Base-by-base conservation (phyloP, 768 basidiomycete species). In the Mrakia hoshinonis region DNA sequence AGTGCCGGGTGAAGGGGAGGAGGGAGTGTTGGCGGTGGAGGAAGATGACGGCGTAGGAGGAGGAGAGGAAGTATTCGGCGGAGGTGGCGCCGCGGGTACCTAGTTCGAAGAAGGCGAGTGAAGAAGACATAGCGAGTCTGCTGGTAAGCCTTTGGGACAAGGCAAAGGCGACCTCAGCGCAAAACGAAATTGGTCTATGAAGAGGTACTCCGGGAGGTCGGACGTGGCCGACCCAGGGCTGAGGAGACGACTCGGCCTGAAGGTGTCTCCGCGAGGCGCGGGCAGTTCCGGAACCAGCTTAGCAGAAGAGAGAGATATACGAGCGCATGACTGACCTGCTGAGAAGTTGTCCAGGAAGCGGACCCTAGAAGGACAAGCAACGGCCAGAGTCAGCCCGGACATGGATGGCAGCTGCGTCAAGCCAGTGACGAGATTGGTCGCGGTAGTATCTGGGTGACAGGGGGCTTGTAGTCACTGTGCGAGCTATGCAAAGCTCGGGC, bases 311-410 rank as follows among this genome's bases (percentile, higher is more conserved):
- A 46, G 13, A 62, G 22, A 7, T 10, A 66, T 11, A 2, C 43
- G 15, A 6, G 6, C 15, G 6, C 43, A 43, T 1, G 43, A 77
- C 87, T 73, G 60, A 90, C 92, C 92, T 72, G 96, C 95, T 80
- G 93, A 96, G 81, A 98, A 98, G 82, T 99, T 98, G 79, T 98
- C 95, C 36, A 99, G 84, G 79, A 97, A 99, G 64, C 96, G 91
- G 60, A 99, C 96, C 76, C 95, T 99, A 77, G 13, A 34, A 39
- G 4, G 55, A 18, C n/a, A 74, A 70, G 73, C 54, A 49, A 34
- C 47, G 78, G 77, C 51, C 74, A 73, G 70, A 73, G 72, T 72
- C 64, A 78, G 76, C 63, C 46, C 65, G n/a, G n/a, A n/a, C n/a
- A n/a, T n/a, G n/a, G n/a, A n/a, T n/a, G n/a, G n/a, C n/a, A n/a